Conservation (phyloP, 148 eudicot genomes). For the Chenopodium suecicum region DNA sequence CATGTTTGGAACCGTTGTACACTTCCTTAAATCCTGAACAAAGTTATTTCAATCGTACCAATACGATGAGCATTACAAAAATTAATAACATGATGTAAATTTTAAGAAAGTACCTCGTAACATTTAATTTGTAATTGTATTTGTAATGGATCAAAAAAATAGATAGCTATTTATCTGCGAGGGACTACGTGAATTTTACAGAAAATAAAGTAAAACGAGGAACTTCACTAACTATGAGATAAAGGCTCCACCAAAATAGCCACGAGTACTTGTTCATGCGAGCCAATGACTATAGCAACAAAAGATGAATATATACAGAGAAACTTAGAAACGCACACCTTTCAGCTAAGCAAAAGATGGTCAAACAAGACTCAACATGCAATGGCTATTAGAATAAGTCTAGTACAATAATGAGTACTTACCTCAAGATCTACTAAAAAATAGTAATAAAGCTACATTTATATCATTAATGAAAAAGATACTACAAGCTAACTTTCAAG, state of each 20-base stretch:
- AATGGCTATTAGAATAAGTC: not conserved
- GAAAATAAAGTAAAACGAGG: not conserved
- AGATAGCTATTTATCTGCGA: no score
- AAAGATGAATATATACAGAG: slow-evolving; percentile 11
- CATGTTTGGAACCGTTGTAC: no score
- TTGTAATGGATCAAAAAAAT: not conserved
- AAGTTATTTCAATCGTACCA: no score
- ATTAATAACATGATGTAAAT: not conserved
- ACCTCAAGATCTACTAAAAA: slow-evolving; percentile 72
- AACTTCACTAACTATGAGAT: slow-evolving; percentile 65
- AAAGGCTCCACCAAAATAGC: slow-evolving; percentile 98
- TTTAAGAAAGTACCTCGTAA: not conserved
- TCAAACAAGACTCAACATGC: not conserved
- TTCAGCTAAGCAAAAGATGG: not conserved
- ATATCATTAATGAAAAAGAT: not conserved
- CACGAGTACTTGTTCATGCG: slow-evolving; percentile 97
- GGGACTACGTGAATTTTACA: not conserved
- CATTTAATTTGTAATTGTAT: not conserved
- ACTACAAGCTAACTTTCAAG: slow-evolving; percentile 1
- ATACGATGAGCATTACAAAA: no score
- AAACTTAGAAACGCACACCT: not conserved
- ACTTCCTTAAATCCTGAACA: no score
- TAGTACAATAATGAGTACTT: slow-evolving; percentile 19
- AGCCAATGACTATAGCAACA: slow-evolving; percentile 67
- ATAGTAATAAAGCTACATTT: not conserved